Evolutionary conservation across 345 rosid genomes (phyloP).

Genomic region (Nephelium lappaceum): DNA sequence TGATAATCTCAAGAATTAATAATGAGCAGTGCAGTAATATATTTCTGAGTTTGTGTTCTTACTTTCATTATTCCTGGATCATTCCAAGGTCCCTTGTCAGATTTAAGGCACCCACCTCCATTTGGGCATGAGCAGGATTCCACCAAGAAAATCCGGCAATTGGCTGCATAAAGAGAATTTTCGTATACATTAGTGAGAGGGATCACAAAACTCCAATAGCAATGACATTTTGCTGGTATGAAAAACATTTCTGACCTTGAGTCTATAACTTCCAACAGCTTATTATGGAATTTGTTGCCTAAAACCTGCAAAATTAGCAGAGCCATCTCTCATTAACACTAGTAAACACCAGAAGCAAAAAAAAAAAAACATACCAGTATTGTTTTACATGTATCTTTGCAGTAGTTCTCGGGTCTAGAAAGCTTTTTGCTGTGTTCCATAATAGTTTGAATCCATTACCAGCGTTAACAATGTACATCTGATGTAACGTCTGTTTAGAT

Average conservation of each 20-base stretch:
- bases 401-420: conserved; percentile 92
- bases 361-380: neutral
- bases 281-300: conserved; percentile 71
- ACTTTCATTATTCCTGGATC: conserved; percentile 87
- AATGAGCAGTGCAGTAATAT: conserved; percentile 6
- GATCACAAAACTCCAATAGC: conserved; percentile 2
- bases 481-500: conserved; percentile 76
- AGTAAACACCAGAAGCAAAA: conserved; percentile 11
- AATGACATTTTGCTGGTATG: neutral
- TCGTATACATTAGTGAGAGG: conserved; percentile 12
- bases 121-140: conserved; percentile 75
- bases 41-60: conserved; percentile 23
- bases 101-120: conserved; percentile 83
- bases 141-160: conserved; percentile 96
- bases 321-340: conserved; percentile 27
- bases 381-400: conserved; percentile 77
- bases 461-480: conserved; percentile 90
- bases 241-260: conserved; percentile 53
- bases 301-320: conserved; percentile 62
- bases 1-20: neutral
- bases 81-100: conserved; percentile 94
- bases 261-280: conserved; percentile 80
- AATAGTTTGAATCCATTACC: conserved; percentile 83
- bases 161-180: conserved; percentile 56
- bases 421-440: conserved; percentile 86